Conservation (phyloP, 1,284 basidiomycete genomes). For the Puccinia horiana region DNA sequence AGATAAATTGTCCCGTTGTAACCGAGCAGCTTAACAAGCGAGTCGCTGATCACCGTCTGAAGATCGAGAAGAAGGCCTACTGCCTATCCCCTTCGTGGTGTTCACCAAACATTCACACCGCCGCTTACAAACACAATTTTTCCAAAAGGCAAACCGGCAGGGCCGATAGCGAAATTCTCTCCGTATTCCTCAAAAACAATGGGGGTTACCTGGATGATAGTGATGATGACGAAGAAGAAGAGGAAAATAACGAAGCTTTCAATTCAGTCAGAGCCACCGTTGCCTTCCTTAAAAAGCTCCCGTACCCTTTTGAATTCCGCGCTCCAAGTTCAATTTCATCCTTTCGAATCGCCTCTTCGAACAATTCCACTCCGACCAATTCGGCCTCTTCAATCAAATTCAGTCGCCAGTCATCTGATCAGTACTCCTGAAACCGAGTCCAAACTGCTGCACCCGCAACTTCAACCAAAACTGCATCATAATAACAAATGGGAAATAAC, state of each 20-base stretch:
- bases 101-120: neutral
- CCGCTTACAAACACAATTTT: neutral
- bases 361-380: neutral
- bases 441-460: neutral
- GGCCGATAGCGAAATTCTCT: neutral
- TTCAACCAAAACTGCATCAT: neutral
- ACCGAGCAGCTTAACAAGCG: neutral
- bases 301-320: neutral
- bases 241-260: neutral
- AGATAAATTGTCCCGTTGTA: neutral
- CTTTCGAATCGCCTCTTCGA: neutral
- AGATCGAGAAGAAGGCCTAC: neutral
- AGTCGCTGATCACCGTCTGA: neutral
- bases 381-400: neutral
- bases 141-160: neutral
- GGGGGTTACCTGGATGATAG: constrained; percentile 40
- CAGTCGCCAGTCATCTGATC: neutral
- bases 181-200: constrained; percentile 34
- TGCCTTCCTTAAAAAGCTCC: neutral
- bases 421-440: neutral
- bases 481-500: no score
- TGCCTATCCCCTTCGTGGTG: neutral
- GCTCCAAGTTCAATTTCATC: neutral
- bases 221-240: constrained; percentile 36
- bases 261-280: neutral